Percentiles rank a stretch among this genome's conserved stretches.
phyloP scores from a whole-genome alignment of 345 rosid species.

The Orychophragmus violaceus region DNA sequence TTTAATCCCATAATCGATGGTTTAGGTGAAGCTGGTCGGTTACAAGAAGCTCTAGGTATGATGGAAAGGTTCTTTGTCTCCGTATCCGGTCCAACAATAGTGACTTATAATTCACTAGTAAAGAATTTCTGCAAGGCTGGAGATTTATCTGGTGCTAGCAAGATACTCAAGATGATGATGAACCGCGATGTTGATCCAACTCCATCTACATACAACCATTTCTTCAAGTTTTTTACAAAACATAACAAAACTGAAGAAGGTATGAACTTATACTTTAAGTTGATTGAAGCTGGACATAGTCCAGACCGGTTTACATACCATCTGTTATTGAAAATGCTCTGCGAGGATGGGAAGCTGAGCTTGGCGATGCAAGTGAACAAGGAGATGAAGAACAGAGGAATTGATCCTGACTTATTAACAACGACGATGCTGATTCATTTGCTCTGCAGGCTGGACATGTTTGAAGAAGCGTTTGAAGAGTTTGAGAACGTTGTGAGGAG shows the following conservation, averaged over 20 bases:
- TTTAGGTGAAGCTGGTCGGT: conserved; percentile 65
- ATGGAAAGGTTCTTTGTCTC: conserved; percentile 60
- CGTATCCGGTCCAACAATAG: conserved; percentile 60
- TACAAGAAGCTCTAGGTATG: conserved; percentile 60
- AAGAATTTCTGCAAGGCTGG: conserved; percentile 73
- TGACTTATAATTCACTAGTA: conserved; percentile 75
- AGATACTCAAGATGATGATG: conserved; percentile 72
- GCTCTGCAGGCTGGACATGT: conserved; percentile 53
- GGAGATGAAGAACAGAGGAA: conserved; percentile 71
- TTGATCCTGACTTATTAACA: conserved; percentile 58
- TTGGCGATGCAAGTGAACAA: conserved; percentile 64
- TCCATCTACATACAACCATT: conserved; percentile 64
- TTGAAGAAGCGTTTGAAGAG: conserved; percentile 63
- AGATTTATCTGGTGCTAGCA: conserved; percentile 64
- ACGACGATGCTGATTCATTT: conserved; percentile 67
- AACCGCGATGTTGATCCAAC: conserved; percentile 61
- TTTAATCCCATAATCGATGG: conserved; percentile 77
- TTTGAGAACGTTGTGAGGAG: conserved; percentile 63
- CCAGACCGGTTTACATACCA: conserved; percentile 69
- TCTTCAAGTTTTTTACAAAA: conserved; percentile 59
- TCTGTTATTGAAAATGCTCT: conserved; percentile 73
- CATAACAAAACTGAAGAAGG: conserved; percentile 60
- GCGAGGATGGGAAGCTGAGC: conserved; percentile 66
- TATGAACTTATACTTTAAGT: conserved; percentile 67
- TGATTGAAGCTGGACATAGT: conserved; percentile 65